These are phyloP conservation scores for Pseudogymnoascus sp. DNA, from an alignment of 2,329 filamentous ascomycete genomes.

Conservation along the genomic window DNA sequence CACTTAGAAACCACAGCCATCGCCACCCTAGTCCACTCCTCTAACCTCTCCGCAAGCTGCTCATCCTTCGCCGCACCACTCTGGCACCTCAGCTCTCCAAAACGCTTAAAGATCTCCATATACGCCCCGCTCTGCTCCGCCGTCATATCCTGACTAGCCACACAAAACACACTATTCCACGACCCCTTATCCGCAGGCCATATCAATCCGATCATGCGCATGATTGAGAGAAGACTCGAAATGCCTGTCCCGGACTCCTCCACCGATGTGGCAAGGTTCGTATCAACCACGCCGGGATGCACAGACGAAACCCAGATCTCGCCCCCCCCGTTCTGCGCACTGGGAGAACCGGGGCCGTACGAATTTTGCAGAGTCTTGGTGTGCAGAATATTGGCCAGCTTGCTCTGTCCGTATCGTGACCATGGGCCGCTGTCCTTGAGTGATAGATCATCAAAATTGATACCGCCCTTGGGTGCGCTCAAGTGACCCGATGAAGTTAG, in stretches of 20 bases:
- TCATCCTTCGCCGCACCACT: conserved; percentile 32
- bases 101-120: conserved; percentile 29
- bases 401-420: conserved; percentile 41
- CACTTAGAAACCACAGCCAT: conserved; percentile 25
- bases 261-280: conserved; percentile 23
- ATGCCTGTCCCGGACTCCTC: conserved; percentile 16
- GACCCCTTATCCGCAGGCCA: conserved; percentile 32
- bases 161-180: conserved; percentile 35
- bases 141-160: conserved; percentile 34
- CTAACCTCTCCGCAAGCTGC: conserved; percentile 32
- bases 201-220: conserved; percentile 23
- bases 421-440: conserved; percentile 32
- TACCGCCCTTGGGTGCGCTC: conserved; percentile 20
- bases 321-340: conserved; percentile 27
- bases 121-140: conserved; percentile 34
- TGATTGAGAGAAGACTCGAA: conserved; percentile 17
- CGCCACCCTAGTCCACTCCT: conserved; percentile 30
- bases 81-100: conserved; percentile 31
- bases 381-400: conserved; percentile 42
- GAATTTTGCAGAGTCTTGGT: conserved; percentile 32
- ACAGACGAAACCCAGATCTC: conserved; percentile 37
- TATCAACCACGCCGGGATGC: conserved; percentile 24
- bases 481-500: conserved; percentile 22
- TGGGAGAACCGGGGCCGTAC: conserved; percentile 31
- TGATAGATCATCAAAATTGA: conserved; percentile 20